A percentile compares a stretch with the other conserved stretches of the same genome.
These are phyloP conservation scores for Arachis hypogaea DNA, from an alignment of 306 rosid genomes.

Conservation along the genomic window DNA sequence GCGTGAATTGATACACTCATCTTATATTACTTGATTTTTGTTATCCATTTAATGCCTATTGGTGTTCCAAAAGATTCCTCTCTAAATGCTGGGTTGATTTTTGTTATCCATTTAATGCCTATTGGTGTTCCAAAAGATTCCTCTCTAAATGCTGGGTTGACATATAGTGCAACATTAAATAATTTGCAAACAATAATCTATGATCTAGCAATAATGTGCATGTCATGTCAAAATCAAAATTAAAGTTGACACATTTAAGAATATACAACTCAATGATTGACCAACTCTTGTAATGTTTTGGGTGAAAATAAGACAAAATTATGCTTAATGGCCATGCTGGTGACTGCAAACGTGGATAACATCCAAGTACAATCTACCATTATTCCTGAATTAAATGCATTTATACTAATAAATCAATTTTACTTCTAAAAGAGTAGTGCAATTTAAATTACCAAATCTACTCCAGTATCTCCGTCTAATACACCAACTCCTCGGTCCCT, in stretches of 20 bases:
- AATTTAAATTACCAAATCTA: background rate
- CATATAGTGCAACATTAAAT: background rate
- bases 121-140: too few relatives aligned
- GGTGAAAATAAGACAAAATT: conserved; percentile 8
- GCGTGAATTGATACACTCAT: background rate
- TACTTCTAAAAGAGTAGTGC: conserved; percentile 2
- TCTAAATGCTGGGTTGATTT: too few relatives aligned
- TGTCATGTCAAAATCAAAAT: conserved; percentile 21
- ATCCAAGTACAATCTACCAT: background rate
- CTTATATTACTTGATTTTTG: too few relatives aligned
- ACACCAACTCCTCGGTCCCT: background rate
- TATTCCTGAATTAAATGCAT: conserved; percentile 27
- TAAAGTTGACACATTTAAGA: conserved; percentile 4
- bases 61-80: too few relatives aligned
- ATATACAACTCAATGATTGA: background rate
- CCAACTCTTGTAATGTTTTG: background rate
- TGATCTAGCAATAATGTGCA: background rate
- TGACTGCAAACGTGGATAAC: background rate
- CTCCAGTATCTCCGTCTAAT: conserved; percentile 13
- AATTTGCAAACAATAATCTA: conserved; percentile 3
- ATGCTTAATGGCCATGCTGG: background rate
- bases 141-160: too few relatives aligned
- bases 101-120: too few relatives aligned
- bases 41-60: too few relatives aligned
- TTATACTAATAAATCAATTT: conserved; percentile 2